phyloP scores from a whole-genome alignment of 225 moss, liverwort and hornwort species.

The Lunularia cruciata region DNA sequence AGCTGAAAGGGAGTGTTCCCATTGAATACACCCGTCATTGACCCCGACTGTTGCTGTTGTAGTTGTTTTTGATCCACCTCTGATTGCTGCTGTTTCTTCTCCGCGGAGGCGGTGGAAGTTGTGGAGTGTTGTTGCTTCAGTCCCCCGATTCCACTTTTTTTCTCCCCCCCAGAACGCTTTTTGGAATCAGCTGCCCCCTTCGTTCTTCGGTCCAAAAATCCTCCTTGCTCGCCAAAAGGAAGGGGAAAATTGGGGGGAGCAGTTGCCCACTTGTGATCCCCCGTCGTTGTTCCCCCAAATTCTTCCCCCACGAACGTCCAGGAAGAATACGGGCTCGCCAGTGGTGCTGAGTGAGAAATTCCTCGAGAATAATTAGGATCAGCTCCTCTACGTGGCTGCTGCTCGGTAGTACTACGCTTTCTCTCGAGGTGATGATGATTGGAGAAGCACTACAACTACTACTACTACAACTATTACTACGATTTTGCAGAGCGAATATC shows the following conservation, averaged over 20 bases:
- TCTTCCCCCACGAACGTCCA: constrained; percentile 48
- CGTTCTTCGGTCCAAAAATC: constrained; percentile 51
- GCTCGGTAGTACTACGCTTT: background rate
- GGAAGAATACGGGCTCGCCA: constrained; percentile 50
- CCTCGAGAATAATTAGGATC: constrained; percentile 10
- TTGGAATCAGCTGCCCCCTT: constrained; percentile 34
- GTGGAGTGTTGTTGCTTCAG: constrained; percentile 35
- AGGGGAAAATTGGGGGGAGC: constrained; percentile 39
- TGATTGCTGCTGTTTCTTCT: constrained; percentile 56
- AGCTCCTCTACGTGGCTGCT: background rate
- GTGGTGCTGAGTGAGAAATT: constrained; percentile 41
- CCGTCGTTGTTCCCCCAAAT: constrained; percentile 37
- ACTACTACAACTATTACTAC: constrained; percentile 14
- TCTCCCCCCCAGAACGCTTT: constrained; percentile 32
- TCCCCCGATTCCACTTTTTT: constrained; percentile 44
- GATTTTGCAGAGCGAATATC: constrained; percentile 11
- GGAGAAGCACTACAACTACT: constrained; percentile 20
- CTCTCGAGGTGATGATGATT: constrained; percentile 5
- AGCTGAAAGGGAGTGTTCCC: constrained; percentile 83
- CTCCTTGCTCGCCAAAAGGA: constrained; percentile 51
- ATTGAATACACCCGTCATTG: constrained; percentile 71
- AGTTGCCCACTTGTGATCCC: constrained; percentile 40
- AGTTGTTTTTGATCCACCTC: too few species aligned
- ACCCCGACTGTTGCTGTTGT: constrained; percentile 45
- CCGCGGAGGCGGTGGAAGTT: constrained; percentile 13